Base-by-base conservation (phyloP, 495 filamentous ascomycete species). In the Hypoxylon fragiforme region DNA sequence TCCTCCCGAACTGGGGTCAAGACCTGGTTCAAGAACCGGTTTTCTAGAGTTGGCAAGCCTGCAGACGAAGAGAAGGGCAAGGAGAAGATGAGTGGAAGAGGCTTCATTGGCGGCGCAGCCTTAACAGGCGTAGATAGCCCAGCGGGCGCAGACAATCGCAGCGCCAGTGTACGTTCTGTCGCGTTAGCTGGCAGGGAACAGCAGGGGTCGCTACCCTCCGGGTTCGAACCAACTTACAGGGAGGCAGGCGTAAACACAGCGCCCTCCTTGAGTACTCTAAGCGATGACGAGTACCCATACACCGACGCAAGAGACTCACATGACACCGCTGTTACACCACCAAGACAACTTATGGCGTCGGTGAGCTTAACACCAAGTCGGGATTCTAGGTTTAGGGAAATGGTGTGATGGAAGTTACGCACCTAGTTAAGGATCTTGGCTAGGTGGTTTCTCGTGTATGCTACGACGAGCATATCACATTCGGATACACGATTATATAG, bases 21-120 rank as follows among this genome's bases (percentile, higher is more conserved):
- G 45, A 73, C 74, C 36, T 89, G 84, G 84, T 68, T 89, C 35
- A 83, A 81, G 59, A 76, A 67, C 6, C 79, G 75, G 41, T 72
- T 86, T 32, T 70, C 74, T 0, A 74, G 79, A 19, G 49, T 48
- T 11, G 22, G 50, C 3, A 62, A 54, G 44, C 35, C 45, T 68
- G 69, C 14, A 38, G 68, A 50, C 68, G 74, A 65, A 65, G 62
- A 64, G 2, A 59, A 64, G 5, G 50, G 59, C 1, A 58, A 72
- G 3, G 67, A 67, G 5, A 65, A 66, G 37, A 50, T 64, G 0
- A 47, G 60, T n/a, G 39, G 65, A 38, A 71, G 54, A 50, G 68
- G 68, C 12, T 81, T 86, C 63, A 57, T 82, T 43, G 73, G 77
- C 30, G 74, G 79, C 30, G 71, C 68, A 1, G 72, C 72, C 21